Evolutionary conservation across 257 asterid species (phyloP), one percentile per base, ranked within the genome.

Genomic region (Lithospermum erythrorhizon): DNA sequence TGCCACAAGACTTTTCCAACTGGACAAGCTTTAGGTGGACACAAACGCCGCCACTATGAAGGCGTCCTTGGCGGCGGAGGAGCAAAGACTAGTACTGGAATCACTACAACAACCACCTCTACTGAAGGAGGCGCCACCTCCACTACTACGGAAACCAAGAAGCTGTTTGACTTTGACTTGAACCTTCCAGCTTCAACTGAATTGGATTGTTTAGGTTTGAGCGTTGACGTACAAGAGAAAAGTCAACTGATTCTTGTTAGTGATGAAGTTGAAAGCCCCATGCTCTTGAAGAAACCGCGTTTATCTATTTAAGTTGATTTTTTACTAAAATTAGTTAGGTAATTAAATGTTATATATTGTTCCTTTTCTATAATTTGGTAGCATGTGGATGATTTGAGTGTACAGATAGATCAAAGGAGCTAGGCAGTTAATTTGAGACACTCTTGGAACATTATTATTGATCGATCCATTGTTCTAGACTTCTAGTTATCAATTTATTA

Each of bases 1-100:
- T 91, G 98, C 70, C 78, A 78, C 55, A 81, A 53, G 76, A 61
- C 73, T 64, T 91, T 91, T 37, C 79, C 95, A 15, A 76, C 86
- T 9, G 98, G 98, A 0, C 98, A 91, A 67, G 96, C 98, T 24
- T 65, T 91, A 56, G 98, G 98, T 14, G 98, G 98, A 2, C 98
- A 91, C 80, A 89, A 82, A 78, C 87, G 98, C 21, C 85, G 84
- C 75, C 98, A 91, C 81, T 91, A 84, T 49, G 94, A 84, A 48
- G 94, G 95, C 10, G 75, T 52, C 2, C 80, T 82, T 27, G 94
- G 82, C 17, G 47, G 25, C 0, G 55, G 68, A 1, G 62, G 61
- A 16, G 57, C 58, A 6, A 67, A 27, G 30, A 27, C 21, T 58
- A 65, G 77, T 64, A n/a, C n/a, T n/a, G 72, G 70, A 21, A 64